These are phyloP conservation scores for Apophysomyces sp. DNA, from an alignment of 371 early-diverging fungal genomes.

Conservation along the genomic window DNA sequence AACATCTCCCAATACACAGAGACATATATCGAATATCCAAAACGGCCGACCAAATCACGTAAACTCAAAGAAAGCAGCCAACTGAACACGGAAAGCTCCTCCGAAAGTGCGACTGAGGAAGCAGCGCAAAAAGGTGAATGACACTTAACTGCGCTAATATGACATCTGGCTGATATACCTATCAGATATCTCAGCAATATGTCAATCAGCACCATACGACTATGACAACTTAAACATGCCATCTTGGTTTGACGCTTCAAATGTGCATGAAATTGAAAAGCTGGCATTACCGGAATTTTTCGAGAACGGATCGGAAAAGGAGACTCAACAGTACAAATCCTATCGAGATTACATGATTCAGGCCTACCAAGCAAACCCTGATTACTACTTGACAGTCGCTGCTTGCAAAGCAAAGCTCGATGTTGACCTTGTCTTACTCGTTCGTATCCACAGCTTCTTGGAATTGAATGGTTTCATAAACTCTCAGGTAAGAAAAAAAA, in stretches of 20 bases:
- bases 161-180: neutral
- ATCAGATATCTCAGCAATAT: conserved; percentile 11
- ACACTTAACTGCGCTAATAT: neutral
- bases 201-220: conserved; percentile 21
- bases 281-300: conserved; percentile 93
- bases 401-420: conserved; percentile 90
- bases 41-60: conserved; percentile 1
- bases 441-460: conserved; percentile 94
- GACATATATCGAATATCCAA: conserved; percentile 32
- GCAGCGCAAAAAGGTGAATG: neutral
- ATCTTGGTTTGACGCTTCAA: conserved; percentile 79
- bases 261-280: conserved; percentile 85
- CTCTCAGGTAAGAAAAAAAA: conserved; percentile 70
- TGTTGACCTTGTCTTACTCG: conserved; percentile 91
- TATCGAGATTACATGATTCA: conserved; percentile 95
- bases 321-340: conserved; percentile 83
- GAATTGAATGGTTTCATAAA: conserved; percentile 98
- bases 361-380: conserved; percentile 87
- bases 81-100: neutral
- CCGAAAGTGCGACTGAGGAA: neutral
- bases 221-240: conserved; percentile 17
- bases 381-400: conserved; percentile 92
- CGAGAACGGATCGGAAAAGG: conserved; percentile 76
- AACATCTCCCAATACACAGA: conserved; percentile 58
- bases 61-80: conserved; percentile 7